Conservation (phyloP, 2,329 filamentous ascomycete species). For the Dothistroma septosporum region DNA sequence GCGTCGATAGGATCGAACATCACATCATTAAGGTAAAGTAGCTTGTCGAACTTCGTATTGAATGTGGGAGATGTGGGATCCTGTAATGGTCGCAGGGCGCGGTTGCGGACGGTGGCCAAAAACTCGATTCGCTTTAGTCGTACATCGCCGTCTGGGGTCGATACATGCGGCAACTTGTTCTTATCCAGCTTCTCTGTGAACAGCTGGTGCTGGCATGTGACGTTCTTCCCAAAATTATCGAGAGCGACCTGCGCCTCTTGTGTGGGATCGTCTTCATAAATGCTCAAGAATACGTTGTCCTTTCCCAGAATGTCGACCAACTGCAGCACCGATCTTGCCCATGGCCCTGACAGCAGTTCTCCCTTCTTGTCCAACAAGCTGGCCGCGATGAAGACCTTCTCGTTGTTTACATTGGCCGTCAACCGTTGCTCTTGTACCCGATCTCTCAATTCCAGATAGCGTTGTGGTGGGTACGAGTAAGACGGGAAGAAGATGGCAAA, state of each 20-base stretch:
- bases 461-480: constrained; percentile 52
- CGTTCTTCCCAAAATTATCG: constrained; percentile 47
- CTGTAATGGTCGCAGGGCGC: constrained; percentile 61
- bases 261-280: constrained; percentile 70
- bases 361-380: constrained; percentile 64
- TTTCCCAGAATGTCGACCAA: constrained; percentile 63
- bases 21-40: constrained; percentile 65
- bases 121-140: constrained; percentile 71
- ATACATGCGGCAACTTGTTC: constrained; percentile 55
- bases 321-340: constrained; percentile 58
- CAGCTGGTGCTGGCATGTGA: constrained; percentile 48
- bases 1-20: constrained; percentile 57
- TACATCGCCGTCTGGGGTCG: constrained; percentile 57
- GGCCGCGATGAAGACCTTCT: constrained; percentile 70
- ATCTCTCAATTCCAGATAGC: constrained; percentile 46
- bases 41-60: constrained; percentile 48
- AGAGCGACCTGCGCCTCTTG: constrained; percentile 54
- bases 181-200: constrained; percentile 58
- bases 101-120: constrained; percentile 68
- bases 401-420: constrained; percentile 50
- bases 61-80: constrained; percentile 42
- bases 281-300: constrained; percentile 65
- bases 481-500: constrained; percentile 52
- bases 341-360: constrained; percentile 57
- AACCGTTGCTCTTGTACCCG: constrained; percentile 27